Base-by-base conservation (phyloP, 495 filamentous ascomycete genomes). In the Rostrohypoxylon terebratum region DNA sequence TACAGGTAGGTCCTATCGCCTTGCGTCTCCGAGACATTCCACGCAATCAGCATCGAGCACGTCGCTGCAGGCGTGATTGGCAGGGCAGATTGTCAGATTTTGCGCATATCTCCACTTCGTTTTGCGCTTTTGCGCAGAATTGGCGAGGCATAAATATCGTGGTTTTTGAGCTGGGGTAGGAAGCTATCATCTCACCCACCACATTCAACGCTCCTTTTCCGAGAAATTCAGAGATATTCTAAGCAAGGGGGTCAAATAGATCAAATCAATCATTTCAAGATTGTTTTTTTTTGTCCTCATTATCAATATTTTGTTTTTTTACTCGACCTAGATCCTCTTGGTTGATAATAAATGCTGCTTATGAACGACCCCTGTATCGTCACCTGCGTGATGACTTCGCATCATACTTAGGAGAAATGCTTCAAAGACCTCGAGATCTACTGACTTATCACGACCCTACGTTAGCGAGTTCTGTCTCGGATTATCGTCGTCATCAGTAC, bases 91-190 rank as follows among this genome's bases (percentile, higher is more conserved):
- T 53, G 62, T 71, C 63, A 71, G 68, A 63, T 57, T 53, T 53
- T 71, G 72, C 68, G 70, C 73, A 65, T 63, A 69, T 59, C 75
- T 71, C 75, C 75, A 69, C 60, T 57, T 71, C 59, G 69, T 67
- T 75, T 75, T 77, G 75, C 75, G 75, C 73, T 44, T 36, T 68
- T 50, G 75, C 75, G 75, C 75, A 77, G 73, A 77, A 71, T 11
- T 54, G 59, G 54, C 48, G 59, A 63, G 59, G 63, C 55, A 74
- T 77, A 77, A 75, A 71, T 75, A 73, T 33, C 51, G 34, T 38
- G 18, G 33, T 45, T 38, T 59, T 53, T 16, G 36, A 34, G 54
- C n/a, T 50, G 33, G 16, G 58, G 57, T 45, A 36, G 13, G 28
- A 1, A 20, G 18, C 18, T 28, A 51, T 48, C n/a, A 64, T 60